Conservation (phyloP, 2,329 filamentous ascomycete genomes). For the Neobulgaria alba region DNA sequence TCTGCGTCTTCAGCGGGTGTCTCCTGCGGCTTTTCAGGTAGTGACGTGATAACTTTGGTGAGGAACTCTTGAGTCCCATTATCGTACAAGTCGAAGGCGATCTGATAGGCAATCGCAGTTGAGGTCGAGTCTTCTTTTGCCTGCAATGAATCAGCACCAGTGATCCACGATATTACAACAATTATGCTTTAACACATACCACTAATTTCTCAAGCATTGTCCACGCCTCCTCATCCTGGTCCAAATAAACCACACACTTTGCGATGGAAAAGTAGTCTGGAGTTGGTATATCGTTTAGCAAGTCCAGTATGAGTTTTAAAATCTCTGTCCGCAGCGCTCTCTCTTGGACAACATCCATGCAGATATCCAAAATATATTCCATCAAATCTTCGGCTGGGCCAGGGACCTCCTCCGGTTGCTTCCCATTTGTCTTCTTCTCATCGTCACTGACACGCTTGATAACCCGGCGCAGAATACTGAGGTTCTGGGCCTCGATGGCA, state of each 20-base stretch:
- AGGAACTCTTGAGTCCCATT: conserved; percentile 98
- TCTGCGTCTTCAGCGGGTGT: conserved; percentile 37
- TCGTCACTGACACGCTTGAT: conserved; percentile 86
- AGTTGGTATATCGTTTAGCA: conserved; percentile 85
- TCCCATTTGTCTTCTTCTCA: conserved; percentile 60
- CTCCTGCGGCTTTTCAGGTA: conserved; percentile 50
- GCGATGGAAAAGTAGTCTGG: conserved; percentile 98
- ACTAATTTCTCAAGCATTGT: conserved; percentile 77
- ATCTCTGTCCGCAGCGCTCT: conserved; percentile 77
- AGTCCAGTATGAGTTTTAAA: conserved; percentile 80
- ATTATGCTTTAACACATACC: conserved; percentile 20
- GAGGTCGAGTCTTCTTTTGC: conserved; percentile 68
- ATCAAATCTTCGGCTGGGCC: conserved; percentile 70
- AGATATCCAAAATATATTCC: conserved; percentile 92
- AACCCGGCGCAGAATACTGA: conserved; percentile 76
- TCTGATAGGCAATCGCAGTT: conserved; percentile 85
- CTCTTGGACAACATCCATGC: conserved; percentile 97
- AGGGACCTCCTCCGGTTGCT: conserved; percentile 43
- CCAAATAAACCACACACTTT: conserved; percentile 92
- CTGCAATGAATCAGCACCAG: conserved; percentile 5
- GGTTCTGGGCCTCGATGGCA: conserved; percentile 86
- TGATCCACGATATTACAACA: background rate
- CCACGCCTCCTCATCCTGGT: conserved; percentile 85
- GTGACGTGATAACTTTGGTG: conserved; percentile 73
- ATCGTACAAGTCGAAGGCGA: conserved; percentile 96